Evolutionary conservation across 139 green algal genomes (phyloP).

Genomic region (Micractinium sp.): DNA sequence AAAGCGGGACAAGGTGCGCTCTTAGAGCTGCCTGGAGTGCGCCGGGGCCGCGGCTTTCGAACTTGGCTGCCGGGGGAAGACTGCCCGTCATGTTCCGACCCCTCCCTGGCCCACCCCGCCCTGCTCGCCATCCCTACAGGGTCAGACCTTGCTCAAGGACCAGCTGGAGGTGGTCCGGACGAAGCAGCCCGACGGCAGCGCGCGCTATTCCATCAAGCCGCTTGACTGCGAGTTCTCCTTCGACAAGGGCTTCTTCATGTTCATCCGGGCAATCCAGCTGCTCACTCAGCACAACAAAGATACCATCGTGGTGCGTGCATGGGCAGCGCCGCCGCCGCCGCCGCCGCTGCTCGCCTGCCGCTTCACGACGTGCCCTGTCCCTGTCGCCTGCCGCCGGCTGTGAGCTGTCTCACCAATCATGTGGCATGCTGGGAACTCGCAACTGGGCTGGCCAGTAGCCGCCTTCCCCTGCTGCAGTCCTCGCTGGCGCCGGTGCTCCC

Average conservation of each 20-base stretch:
- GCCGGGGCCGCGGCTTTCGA: no score
- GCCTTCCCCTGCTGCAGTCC: background rate
- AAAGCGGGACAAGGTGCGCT: no score
- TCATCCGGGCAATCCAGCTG: slow-evolving; percentile 88
- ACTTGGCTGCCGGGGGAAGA: no score
- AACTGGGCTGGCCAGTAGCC: background rate
- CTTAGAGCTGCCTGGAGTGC: no score
- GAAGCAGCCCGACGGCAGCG: slow-evolving; percentile 55
- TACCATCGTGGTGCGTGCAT: slow-evolving; percentile 76
- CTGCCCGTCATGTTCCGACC: no score
- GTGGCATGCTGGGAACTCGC: no score
- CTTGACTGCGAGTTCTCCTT: slow-evolving; percentile 85
- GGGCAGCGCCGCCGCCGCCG: background rate
- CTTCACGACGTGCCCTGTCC: background rate
- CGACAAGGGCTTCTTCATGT: slow-evolving; percentile 85
- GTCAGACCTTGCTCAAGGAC: slow-evolving; percentile 78
- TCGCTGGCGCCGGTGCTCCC: background rate
- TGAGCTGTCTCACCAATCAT: background rate
- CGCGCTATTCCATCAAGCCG: slow-evolving; percentile 71
- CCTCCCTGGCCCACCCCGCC: background rate
- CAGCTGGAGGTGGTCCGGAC: slow-evolving; percentile 80
- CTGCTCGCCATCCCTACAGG: background rate
- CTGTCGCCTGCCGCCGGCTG: background rate
- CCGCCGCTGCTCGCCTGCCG: background rate
- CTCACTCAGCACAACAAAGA: slow-evolving; percentile 79